phyloP scores from a whole-genome alignment of 371 early-diverging fungal species.

The Mucor piriformis region DNA sequence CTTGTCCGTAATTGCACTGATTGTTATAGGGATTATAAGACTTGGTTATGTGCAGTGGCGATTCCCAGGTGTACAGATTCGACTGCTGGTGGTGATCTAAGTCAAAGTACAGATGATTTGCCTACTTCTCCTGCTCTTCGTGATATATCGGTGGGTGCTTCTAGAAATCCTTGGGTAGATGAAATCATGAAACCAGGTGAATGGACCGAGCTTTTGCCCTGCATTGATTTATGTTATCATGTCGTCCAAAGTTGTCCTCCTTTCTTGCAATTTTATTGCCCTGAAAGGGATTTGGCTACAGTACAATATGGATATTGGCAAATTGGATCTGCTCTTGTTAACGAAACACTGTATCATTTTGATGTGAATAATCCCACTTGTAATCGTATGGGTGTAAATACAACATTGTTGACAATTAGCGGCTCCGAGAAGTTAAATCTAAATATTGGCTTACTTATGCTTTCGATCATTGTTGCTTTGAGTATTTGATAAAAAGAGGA shows the following conservation, averaged over 20 bases:
- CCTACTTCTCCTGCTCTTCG: conserved; percentile 30
- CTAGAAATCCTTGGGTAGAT: conserved; percentile 52
- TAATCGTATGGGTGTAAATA: conserved; percentile 39
- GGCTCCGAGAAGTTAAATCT: neutral
- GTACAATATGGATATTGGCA: conserved; percentile 55
- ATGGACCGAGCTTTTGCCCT: conserved; percentile 64
- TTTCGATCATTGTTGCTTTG: neutral
- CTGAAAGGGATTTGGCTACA: conserved; percentile 50
- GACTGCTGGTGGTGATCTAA: conserved; percentile 14
- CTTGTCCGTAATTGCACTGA: conserved; percentile 66
- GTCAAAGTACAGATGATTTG: conserved; percentile 24
- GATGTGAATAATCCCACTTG: conserved; percentile 43
- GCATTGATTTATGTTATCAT: conserved; percentile 67
- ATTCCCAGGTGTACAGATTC: conserved; percentile 65
- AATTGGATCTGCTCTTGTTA: conserved; percentile 18
- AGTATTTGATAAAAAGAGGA: too few species aligned
- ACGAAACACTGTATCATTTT: conserved; percentile 28
- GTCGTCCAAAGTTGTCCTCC: conserved; percentile 71
- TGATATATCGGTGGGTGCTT: conserved; percentile 35
- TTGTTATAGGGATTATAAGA: conserved; percentile 61
- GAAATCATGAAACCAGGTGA: conserved; percentile 40
- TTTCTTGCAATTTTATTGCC: conserved; percentile 63
- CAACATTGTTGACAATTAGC: conserved; percentile 31
- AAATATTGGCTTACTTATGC: neutral
- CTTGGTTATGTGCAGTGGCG: conserved; percentile 67